Percentiles rank a stretch among this genome's conserved stretches.
phyloP scores from a whole-genome alignment of 768 basidiomycete genomes.

The Mycena rosella region DNA sequence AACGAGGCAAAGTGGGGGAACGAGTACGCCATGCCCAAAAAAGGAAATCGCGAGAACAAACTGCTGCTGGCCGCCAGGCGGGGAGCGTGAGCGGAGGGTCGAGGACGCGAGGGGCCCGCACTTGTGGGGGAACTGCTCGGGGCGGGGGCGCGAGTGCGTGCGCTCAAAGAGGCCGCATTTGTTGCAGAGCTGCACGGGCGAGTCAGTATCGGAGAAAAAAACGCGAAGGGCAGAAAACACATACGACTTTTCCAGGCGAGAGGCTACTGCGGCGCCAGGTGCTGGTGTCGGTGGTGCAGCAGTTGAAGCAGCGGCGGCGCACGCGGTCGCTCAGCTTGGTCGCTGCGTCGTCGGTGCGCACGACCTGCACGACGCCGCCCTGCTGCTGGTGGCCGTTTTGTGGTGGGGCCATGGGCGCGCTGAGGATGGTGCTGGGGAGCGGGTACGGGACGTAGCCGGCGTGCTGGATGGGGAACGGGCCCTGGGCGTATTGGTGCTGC shows the following conservation, averaged over 20 bases:
- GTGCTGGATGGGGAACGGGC: slow-evolving; percentile 22
- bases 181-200: slow-evolving; percentile 61
- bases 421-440: slow-evolving; percentile 42
- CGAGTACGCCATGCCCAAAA: neutral
- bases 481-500: slow-evolving; percentile 29
- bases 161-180: too few relatives aligned
- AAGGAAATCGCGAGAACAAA: neutral
- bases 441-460: slow-evolving; percentile 28
- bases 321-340: slow-evolving; percentile 86
- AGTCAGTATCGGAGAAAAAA: slow-evolving; percentile 44
- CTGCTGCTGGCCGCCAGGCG: slow-evolving; percentile 46
- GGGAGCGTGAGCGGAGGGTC: slow-evolving; percentile 63
- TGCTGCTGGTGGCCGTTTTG: slow-evolving; percentile 16
- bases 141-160: slow-evolving; percentile 82
- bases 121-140: slow-evolving; percentile 86
- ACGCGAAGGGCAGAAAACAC: slow-evolving; percentile 39
- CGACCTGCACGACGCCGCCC: slow-evolving; percentile 40
- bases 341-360: too few relatives aligned
- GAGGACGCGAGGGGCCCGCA: slow-evolving; percentile 74
- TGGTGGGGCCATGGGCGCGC: slow-evolving; percentile 30
- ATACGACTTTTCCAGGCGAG: slow-evolving; percentile 82
- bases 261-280: slow-evolving; percentile 86
- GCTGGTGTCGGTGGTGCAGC: slow-evolving; percentile 86
- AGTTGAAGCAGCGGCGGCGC: slow-evolving; percentile 84
- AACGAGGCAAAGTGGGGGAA: too few relatives aligned